These are phyloP conservation scores for Colletotrichum phormii DNA, from an alignment of 2,329 filamentous ascomycete species.

Conservation along the genomic window DNA sequence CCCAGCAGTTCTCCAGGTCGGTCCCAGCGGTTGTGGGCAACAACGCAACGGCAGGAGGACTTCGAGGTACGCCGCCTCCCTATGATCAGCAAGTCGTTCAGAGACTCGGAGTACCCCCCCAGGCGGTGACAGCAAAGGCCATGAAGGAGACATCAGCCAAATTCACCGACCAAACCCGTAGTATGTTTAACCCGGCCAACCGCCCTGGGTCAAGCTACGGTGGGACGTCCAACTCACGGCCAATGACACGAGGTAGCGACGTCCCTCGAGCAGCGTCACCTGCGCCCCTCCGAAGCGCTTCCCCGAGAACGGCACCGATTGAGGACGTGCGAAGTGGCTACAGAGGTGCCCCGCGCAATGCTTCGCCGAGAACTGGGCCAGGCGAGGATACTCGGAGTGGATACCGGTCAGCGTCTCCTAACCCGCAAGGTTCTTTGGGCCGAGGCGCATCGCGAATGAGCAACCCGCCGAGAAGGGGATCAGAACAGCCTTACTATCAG, in stretches of 20 bases:
- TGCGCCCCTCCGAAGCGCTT: slow-evolving; percentile 71
- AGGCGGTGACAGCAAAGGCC: slow-evolving; percentile 90
- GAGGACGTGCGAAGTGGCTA: slow-evolving; percentile 55
- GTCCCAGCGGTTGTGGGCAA: slow-evolving; percentile 52
- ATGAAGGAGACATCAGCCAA: slow-evolving; percentile 97
- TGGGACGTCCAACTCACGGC: slow-evolving; percentile 60
- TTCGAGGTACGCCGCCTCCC: slow-evolving; percentile 84
- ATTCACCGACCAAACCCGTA: slow-evolving; percentile 85
- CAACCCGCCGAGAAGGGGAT: slow-evolving; percentile 38
- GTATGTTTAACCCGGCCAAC: slow-evolving; percentile 70
- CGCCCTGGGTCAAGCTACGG: slow-evolving; percentile 51
- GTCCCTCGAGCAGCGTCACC: slow-evolving; percentile 75
- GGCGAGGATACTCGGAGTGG: slow-evolving; percentile 56
- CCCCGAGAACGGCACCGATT: slow-evolving; percentile 69
- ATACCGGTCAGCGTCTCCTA: slow-evolving; percentile 69
- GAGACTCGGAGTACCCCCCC: slow-evolving; percentile 87
- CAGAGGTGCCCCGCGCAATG: slow-evolving; percentile 66
- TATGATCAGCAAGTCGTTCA: slow-evolving; percentile 82
- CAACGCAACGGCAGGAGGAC: slow-evolving; percentile 62
- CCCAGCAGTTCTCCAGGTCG: slow-evolving; percentile 56
- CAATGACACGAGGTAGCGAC: slow-evolving; percentile 69
- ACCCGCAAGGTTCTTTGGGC: slow-evolving; percentile 63
- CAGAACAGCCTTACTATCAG: slow-evolving; percentile 63
- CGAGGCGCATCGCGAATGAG: slow-evolving; percentile 30
- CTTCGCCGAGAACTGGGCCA: slow-evolving; percentile 70